Conservation (phyloP, 1,284 basidiomycete genomes). For the Moniliophthora roreri region DNA sequence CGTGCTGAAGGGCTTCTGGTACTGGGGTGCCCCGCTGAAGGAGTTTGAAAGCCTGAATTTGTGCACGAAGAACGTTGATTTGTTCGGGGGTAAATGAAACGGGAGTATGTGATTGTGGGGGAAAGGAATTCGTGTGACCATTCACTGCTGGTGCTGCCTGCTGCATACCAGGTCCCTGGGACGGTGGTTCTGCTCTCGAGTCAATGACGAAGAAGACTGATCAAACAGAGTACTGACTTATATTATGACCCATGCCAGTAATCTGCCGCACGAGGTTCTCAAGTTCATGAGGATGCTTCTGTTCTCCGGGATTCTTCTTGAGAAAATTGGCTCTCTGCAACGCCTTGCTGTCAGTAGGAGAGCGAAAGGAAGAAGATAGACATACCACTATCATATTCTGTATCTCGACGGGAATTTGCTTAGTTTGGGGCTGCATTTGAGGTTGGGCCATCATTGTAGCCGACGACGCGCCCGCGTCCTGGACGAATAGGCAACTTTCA, state of each 20-base stretch:
- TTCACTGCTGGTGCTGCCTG: constrained; percentile 31
- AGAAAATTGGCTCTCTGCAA: constrained; percentile 44
- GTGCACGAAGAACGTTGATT: constrained; percentile 81
- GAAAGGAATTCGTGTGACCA: constrained; percentile 43
- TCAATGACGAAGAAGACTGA: constrained; percentile 8
- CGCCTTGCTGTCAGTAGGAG: background rate
- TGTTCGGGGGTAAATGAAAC: constrained; percentile 86
- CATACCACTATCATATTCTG: constrained; percentile 17
- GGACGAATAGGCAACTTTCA: constrained; percentile 1
- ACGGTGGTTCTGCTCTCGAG: background rate
- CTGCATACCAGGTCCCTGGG: background rate
- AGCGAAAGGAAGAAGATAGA: constrained; percentile 4
- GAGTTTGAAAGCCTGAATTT: constrained; percentile 89
- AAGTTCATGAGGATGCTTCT: constrained; percentile 43
- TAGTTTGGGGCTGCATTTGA: constrained; percentile 2
- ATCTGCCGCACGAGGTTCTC: constrained; percentile 46
- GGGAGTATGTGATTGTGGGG: constrained; percentile 48
- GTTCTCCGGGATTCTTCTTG: constrained; percentile 46
- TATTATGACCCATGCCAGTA: constrained; percentile 36
- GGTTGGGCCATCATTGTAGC: constrained; percentile 6
- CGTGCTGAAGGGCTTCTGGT: constrained; percentile 78
- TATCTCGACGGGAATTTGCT: background rate
- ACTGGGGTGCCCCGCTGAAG: constrained; percentile 80
- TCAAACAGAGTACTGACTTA: constrained; percentile 15
- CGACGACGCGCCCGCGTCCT: constrained; percentile 6